Conservation (phyloP, 1,284 basidiomycete species). For the Schizophyllum amplum region DNA sequence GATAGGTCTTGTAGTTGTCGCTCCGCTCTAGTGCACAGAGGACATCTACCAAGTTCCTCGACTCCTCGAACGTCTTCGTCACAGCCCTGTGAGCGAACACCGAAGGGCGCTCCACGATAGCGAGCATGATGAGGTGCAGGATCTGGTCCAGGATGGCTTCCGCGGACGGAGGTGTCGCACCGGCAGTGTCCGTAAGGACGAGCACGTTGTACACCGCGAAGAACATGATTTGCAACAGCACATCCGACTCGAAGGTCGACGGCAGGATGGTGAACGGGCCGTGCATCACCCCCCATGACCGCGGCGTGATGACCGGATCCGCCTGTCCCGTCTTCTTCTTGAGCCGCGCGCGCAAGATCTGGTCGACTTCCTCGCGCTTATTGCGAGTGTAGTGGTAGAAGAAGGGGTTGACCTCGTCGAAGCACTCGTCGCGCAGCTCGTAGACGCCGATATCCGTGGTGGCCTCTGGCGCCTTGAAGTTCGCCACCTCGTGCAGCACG, state of each 20-base stretch:
- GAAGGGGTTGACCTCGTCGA: slow-evolving; percentile 89
- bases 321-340: slow-evolving; percentile 56
- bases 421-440: slow-evolving; percentile 79
- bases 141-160: slow-evolving; percentile 89
- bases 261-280: slow-evolving; percentile 65
- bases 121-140: slow-evolving; percentile 81
- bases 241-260: slow-evolving; percentile 56
- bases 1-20: slow-evolving; percentile 66
- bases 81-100: slow-evolving; percentile 56
- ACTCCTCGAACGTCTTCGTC: slow-evolving; percentile 43
- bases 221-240: slow-evolving; percentile 71
- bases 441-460: slow-evolving; percentile 80
- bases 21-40: slow-evolving; percentile 72
- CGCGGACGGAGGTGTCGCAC: slow-evolving; percentile 57
- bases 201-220: slow-evolving; percentile 68
- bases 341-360: slow-evolving; percentile 60
- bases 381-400: slow-evolving; percentile 96
- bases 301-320: slow-evolving; percentile 73
- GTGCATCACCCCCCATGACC: slow-evolving; percentile 49
- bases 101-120: slow-evolving; percentile 58
- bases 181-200: slow-evolving; percentile 47
- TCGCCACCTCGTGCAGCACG: slow-evolving; percentile 73
- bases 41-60: slow-evolving; percentile 60
- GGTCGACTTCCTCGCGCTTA: slow-evolving; percentile 91
- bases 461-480: slow-evolving; percentile 77